These are phyloP conservation scores for Fusarium subglutinans DNA, from an alignment of 2,329 filamentous ascomycete genomes.

Conservation along the genomic window DNA sequence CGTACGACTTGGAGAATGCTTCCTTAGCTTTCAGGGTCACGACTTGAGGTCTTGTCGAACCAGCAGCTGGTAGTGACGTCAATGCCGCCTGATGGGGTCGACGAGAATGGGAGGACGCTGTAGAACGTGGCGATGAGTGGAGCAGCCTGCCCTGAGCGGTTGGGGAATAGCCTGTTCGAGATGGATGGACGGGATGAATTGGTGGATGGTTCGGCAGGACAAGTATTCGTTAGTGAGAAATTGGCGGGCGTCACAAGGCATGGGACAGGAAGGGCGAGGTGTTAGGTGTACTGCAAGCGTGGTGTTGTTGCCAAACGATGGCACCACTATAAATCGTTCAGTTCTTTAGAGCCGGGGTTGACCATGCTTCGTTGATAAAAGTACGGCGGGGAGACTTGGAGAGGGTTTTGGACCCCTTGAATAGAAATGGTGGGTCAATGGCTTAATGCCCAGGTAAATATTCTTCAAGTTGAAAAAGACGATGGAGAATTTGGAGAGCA, in stretches of 20 bases:
- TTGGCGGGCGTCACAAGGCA: constrained; percentile 22
- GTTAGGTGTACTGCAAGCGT: constrained; percentile 27
- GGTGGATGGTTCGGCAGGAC: constrained; percentile 14
- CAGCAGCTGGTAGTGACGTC: constrained; percentile 37
- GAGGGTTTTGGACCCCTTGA: constrained; percentile 33
- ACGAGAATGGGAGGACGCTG: constrained; percentile 21
- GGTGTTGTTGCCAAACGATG: constrained; percentile 36
- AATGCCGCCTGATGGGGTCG: constrained; percentile 42
- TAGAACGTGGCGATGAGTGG: constrained; percentile 20
- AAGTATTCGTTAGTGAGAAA: constrained; percentile 16
- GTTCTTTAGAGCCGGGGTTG: background rate
- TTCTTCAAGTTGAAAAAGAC: background rate
- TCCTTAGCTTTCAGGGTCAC: constrained; percentile 16
- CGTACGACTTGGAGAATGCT: constrained; percentile 17
- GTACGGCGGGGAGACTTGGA: background rate
- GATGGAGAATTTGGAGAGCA: constrained; percentile 3
- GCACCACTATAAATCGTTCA: constrained; percentile 28
- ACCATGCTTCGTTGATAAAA: background rate
- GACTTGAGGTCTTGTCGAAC: constrained; percentile 12
- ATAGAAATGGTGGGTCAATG: constrained; percentile 17
- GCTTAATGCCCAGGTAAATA: background rate
- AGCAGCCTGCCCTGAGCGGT: constrained; percentile 5
- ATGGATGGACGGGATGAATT: constrained; percentile 23
- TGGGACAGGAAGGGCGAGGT: constrained; percentile 14
- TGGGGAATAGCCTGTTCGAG: constrained; percentile 6